Conservation (phyloP, 2,329 filamentous ascomycete genomes). For the Hypoxylon sp. region DNA sequence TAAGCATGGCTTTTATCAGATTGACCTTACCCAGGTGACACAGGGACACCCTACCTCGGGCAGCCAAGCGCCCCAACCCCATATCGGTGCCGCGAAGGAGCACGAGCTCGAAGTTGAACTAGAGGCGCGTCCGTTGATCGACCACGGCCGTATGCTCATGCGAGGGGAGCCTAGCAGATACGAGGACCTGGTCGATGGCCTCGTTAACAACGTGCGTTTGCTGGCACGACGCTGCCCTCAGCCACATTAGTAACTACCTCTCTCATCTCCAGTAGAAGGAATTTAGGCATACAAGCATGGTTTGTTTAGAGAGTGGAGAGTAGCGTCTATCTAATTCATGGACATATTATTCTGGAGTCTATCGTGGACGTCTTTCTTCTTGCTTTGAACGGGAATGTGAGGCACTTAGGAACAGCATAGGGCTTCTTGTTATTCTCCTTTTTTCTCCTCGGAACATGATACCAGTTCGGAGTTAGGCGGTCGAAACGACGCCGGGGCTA, state of each 20-base stretch:
- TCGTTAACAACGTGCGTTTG: slow-evolving; percentile 80
- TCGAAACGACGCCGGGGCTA: slow-evolving; percentile 1
- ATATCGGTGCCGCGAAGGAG: slow-evolving; percentile 69
- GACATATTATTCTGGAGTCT: neutral
- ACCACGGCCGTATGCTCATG: slow-evolving; percentile 73
- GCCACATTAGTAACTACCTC: slow-evolving; percentile 6
- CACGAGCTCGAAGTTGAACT: slow-evolving; percentile 88
- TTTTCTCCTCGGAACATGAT: slow-evolving; percentile 38
- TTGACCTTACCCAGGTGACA: slow-evolving; percentile 94
- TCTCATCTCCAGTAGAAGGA: neutral
- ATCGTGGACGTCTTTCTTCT: neutral
- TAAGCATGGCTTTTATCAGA: slow-evolving; percentile 86
- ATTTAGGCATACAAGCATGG: neutral
- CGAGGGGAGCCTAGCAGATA: slow-evolving; percentile 71
- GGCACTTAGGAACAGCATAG: slow-evolving; percentile 11
- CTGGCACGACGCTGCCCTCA: slow-evolving; percentile 60
- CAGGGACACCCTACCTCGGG: slow-evolving; percentile 64
- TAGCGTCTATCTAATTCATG: slow-evolving; percentile 11
- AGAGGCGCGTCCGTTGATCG: slow-evolving; percentile 72
- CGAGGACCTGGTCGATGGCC: slow-evolving; percentile 77
- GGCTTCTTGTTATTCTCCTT: slow-evolving; percentile 7
- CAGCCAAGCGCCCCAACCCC: slow-evolving; percentile 55
- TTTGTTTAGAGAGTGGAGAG: neutral
- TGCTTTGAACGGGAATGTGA: neutral
- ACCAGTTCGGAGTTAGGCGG: slow-evolving; percentile 38